Base-by-base conservation (phyloP, 371 early-diverging fungal genomes). In the Mucor indicus region DNA sequence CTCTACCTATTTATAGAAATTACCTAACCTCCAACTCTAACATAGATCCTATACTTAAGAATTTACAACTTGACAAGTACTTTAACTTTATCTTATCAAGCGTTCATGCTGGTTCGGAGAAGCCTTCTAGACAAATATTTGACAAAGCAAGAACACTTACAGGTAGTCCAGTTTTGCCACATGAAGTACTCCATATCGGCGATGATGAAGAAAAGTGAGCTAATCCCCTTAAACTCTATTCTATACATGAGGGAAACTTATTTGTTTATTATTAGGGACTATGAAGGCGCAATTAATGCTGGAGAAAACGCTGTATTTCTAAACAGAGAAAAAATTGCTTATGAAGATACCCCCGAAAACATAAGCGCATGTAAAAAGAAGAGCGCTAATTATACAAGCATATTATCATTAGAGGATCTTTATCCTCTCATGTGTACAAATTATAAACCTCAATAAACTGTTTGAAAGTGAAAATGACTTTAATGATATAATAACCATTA, bases 11-110 rank as follows among this genome's bases (percentile, higher is more conserved):
- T 10, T 8, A 29, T 27, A n/a, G n/a, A n/a, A n/a, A n/a, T n/a
- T n/a, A n/a, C n/a, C n/a, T n/a, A n/a, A n/a, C n/a, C n/a, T 7
- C 25, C 10, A 29, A 41, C 8, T 15, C 42, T 41, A 27, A 25
- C 11, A 30, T 43, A 72, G 72, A 49, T 42, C 41, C 47, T 15
- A 56, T 72, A 0, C 31, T 72, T 17, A 40, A 58, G 29, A 67
- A 55, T 37, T 38, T 72, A 20, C 27, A 62, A 35, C 36, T 72
- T 6, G 59, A 57, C 36, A 23, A 48, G n/a, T 61, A 67, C 31
- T 57, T 69, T 39, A 60, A 69, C 42, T 65, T 69, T 42, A 52
- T 69, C 2, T 25, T 65, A n/a, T 55, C 62, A 19, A 62, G 69
- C 35, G 50, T 55, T 4, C 38, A 59, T 13, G 62, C 62, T 11